Conservation (phyloP, 345 rosid species). For the Adansonia digitata region DNA sequence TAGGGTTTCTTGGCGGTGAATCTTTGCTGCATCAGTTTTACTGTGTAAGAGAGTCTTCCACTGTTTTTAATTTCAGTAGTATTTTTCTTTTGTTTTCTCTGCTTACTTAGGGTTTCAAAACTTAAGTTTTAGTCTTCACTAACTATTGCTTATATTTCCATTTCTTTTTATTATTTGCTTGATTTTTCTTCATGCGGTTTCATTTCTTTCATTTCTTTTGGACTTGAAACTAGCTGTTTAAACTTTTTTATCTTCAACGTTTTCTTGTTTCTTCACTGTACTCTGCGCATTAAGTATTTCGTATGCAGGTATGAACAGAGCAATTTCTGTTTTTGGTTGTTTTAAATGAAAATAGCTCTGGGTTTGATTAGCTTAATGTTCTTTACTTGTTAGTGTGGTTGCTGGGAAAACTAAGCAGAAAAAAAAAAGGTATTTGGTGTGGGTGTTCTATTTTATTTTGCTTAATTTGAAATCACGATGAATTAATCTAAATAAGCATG, state of each 20-base stretch:
- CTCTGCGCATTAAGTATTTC: neutral
- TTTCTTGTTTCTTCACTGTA: conserved; percentile 3
- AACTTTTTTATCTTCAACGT: neutral
- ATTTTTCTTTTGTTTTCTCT: neutral
- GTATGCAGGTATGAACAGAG: neutral
- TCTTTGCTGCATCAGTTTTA: conserved; percentile 24
- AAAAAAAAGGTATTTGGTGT: neutral
- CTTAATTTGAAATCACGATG: neutral
- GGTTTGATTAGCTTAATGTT: neutral
- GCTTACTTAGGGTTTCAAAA: conserved; percentile 13
- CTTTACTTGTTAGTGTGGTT: neutral
- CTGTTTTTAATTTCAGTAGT: neutral
- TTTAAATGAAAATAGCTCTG: neutral
- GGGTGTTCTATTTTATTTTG: neutral
- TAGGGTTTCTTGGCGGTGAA: conserved; percentile 36
- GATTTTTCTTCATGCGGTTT: neutral
- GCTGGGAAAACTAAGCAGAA: neutral
- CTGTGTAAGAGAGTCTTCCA: conserved; percentile 24
- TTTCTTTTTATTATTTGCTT: conserved; percentile 12
- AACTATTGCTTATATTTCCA: conserved; percentile 10
- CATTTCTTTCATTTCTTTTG: neutral
- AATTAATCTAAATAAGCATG: neutral
- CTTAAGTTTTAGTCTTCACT: neutral
- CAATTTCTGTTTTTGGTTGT: conserved; percentile 8
- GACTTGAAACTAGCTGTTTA: too few relatives aligned